These are phyloP conservation scores for Trametes gibbosa DNA, from an alignment of 768 basidiomycete genomes.

Conservation along the genomic window DNA sequence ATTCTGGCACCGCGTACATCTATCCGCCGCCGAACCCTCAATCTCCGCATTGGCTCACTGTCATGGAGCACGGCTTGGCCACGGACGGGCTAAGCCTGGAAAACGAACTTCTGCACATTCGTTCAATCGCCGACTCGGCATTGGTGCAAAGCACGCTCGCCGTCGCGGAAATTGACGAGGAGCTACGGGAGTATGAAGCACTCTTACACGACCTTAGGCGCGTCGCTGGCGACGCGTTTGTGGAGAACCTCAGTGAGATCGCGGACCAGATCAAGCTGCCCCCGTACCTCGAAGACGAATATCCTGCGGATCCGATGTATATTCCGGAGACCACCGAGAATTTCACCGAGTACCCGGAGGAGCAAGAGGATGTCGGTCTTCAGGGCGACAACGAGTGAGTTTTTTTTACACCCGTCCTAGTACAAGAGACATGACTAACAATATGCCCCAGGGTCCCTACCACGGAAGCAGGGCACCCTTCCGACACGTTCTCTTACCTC, in stretches of 20 bases:
- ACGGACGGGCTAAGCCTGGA: neutral
- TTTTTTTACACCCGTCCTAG: too few species aligned
- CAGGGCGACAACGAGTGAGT: neutral
- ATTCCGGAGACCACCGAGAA: neutral
- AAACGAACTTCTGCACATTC: neutral
- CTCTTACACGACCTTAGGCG: neutral
- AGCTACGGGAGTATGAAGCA: neutral
- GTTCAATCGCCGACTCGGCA: neutral
- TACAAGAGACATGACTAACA: neutral
- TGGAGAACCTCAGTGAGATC: neutral
- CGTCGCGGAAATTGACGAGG: constrained; percentile 2
- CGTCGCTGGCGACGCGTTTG: neutral
- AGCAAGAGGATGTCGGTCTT: neutral
- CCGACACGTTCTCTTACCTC: neutral
- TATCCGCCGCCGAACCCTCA: constrained; percentile 4
- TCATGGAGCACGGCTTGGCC: neutral
- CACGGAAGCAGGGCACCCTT: neutral
- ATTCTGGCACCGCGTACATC: neutral
- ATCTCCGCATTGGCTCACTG: constrained; percentile 7
- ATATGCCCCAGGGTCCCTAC: neutral
- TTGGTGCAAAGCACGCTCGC: neutral
- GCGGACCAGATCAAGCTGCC: neutral
- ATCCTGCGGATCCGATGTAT: neutral
- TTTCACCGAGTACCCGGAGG: neutral
- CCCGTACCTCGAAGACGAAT: neutral